These are phyloP conservation scores for Melaleuca alternifolia DNA, from an alignment of 345 rosid genomes.

Conservation along the genomic window DNA sequence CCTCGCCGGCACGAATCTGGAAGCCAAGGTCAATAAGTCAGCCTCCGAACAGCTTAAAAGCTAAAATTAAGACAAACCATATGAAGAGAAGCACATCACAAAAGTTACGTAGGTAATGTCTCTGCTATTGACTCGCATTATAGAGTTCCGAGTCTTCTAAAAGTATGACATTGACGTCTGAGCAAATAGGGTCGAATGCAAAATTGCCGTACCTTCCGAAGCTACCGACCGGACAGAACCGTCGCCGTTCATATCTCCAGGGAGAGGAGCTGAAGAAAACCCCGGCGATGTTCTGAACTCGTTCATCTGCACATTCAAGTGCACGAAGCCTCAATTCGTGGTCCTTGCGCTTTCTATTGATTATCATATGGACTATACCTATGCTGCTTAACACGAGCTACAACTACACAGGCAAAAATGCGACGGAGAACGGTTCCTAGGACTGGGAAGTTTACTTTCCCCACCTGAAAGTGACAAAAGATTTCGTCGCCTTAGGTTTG, in stretches of 20 bases:
- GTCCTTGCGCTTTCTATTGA: not conserved
- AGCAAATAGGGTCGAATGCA: not conserved
- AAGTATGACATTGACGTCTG: not conserved
- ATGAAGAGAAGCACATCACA: not conserved
- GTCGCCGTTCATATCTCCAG: not conserved
- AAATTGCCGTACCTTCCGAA: not conserved
- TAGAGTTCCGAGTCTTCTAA: not conserved
- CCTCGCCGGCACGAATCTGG: not conserved
- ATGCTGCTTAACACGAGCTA: not conserved
- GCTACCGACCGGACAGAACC: not conserved
- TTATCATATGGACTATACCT: not conserved
- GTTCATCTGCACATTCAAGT: conserved; percentile 11
- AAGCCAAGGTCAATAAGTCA: not conserved
- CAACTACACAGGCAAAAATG: not conserved
- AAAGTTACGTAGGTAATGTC: not conserved
- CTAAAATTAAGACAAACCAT: not conserved
- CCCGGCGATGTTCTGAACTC: not conserved
- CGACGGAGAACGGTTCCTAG: not conserved
- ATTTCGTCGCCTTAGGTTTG: not conserved
- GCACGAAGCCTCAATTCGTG: not conserved
- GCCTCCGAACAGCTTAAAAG: not conserved
- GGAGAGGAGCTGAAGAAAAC: not conserved
- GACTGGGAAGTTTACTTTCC: not conserved
- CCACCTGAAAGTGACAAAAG: not conserved
- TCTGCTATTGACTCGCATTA: not conserved